Base-by-base conservation (phyloP, 495 filamentous ascomycete genomes). In the Hyaloscypha variabilis region DNA sequence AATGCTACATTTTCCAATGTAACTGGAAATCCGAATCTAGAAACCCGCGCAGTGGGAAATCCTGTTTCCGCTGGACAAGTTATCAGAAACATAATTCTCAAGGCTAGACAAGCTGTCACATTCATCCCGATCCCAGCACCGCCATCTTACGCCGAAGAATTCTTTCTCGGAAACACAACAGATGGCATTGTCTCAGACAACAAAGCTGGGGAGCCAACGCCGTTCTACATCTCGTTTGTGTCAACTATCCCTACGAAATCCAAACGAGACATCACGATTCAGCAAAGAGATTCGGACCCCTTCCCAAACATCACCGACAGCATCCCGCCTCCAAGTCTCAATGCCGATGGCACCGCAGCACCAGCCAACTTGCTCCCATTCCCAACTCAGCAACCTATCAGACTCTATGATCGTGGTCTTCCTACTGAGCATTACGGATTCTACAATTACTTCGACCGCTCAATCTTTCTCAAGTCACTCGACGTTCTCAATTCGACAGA, bases 351-450 rank as follows among this genome's bases (percentile, higher is more conserved):
- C 30, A 87, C 86, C n/a, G 87, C 87, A 1, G 88, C 91, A 6
- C 78, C 88, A 0, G 89, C 90, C 29, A 83, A 80, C n/a, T 82
- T 97, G 26, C 83, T 88, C 28, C 87, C 90, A 0, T 81, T 86
- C 50, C 84, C 91, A 0, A 71, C 74, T 1, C 86, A 91, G 34
- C 95, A 98, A 68, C 95, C 92, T 0, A 75, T 98, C 19, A 87
- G 90, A 3, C 84, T 98, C 2, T 97, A 91, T 78, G 90, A 98
- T 75, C 89, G 92, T 25, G 93, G 88, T 23, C 76, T 88, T 36
- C 77, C 83, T 2, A 87, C 86, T 0, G 95, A 99, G 73, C 92
- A 97, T 77, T 98, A 96, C 76, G 92, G 91, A 11, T 97, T 97
- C 77, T 97, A 96, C 76, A 90, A 85, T 0, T 96, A 96, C 81